These are phyloP conservation scores for Coniochaeta sp. DNA, from an alignment of 2,329 filamentous ascomycete genomes.

Conservation along the genomic window DNA sequence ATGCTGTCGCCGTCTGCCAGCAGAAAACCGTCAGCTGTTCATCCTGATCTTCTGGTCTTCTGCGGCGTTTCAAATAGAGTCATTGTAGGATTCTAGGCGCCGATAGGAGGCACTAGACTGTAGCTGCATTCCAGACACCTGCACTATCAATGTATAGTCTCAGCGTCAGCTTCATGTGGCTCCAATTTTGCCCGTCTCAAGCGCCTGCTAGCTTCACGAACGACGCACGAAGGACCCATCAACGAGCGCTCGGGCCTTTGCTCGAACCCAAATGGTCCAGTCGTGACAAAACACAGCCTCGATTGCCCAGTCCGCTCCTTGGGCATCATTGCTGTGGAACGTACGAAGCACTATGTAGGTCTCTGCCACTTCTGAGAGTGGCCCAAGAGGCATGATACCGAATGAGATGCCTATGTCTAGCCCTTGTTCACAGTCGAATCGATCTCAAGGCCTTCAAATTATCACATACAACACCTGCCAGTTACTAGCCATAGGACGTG, in stretches of 20 bases:
- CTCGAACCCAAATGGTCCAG: background rate
- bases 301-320: background rate
- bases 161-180: background rate
- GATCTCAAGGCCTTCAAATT: no score
- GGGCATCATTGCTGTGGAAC: no score
- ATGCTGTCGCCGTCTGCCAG: background rate
- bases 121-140: background rate
- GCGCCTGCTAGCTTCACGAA: background rate
- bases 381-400: no score
- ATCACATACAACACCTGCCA: background rate
- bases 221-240: background rate
- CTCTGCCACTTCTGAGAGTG: no score
- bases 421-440: no score
- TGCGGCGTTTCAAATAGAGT: background rate
- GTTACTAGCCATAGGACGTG: background rate
- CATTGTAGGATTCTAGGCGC: background rate
- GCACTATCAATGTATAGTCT: background rate
- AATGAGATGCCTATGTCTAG: no score
- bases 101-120: background rate
- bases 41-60: background rate
- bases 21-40: background rate
- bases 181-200: background rate
- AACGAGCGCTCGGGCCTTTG: no score
- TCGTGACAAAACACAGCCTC: background rate
- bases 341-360: no score